phyloP scores from a whole-genome alignment of 2,329 filamentous ascomycete species.

The Cadophora gregata region DNA sequence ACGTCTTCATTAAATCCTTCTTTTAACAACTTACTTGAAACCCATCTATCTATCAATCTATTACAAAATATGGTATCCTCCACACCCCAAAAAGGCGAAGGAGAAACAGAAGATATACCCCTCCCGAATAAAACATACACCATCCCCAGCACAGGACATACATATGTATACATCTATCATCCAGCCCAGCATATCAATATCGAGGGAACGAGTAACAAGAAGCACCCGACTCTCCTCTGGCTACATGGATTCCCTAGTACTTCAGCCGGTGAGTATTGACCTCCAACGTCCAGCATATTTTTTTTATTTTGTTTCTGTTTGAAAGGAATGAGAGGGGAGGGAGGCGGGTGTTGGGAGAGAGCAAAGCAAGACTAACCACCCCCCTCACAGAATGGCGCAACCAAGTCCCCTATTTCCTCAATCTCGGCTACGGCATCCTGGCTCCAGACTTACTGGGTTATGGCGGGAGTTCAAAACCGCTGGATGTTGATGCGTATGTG shows the following conservation, averaged over 20 bases:
- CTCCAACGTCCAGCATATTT: no score
- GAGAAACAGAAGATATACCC: neutral
- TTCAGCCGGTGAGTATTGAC: constrained; percentile 35
- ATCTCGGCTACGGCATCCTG: constrained; percentile 50
- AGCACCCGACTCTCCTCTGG: constrained; percentile 47
- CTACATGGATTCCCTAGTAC: constrained; percentile 57
- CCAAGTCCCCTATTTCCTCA: constrained; percentile 36
- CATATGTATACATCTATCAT: constrained; percentile 42
- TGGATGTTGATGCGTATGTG: constrained; percentile 40
- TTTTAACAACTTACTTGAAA: no score
- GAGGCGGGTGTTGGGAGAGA: no score
- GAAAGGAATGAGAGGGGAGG: no score
- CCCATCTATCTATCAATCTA: neutral
- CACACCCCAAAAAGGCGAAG: neutral
- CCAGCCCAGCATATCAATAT: neutral
- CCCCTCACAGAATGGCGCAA: constrained; percentile 46
- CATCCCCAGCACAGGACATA: constrained; percentile 24
- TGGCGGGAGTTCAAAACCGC: constrained; percentile 45
- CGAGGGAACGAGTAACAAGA: neutral
- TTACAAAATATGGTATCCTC: neutral
- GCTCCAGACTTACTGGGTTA: constrained; percentile 51
- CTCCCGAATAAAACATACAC: constrained; percentile 22
- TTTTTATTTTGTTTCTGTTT: neutral
- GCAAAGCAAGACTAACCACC: neutral
- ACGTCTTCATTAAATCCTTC: no score